phyloP scores from a whole-genome alignment of 208 protist species.

The Trichomonas tenax region DNA sequence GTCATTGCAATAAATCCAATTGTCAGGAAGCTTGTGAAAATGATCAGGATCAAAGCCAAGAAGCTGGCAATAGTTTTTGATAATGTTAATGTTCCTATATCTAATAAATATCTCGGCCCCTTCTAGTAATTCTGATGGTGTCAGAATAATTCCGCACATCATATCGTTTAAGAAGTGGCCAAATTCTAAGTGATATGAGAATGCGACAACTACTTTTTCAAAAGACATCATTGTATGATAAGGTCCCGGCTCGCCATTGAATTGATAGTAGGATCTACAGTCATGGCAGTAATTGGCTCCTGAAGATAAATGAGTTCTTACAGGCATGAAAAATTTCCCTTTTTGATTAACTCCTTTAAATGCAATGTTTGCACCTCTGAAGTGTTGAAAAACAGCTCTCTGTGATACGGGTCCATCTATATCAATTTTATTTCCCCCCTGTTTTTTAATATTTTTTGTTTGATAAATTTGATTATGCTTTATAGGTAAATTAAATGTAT shows the following conservation, averaged over 20 bases:
- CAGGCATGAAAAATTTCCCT: neutral
- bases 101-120: neutral
- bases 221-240: neutral
- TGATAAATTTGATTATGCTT: neutral
- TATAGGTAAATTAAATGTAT: neutral
- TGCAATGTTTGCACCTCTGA: too few species aligned
- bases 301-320: too few species aligned
- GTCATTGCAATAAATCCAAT: neutral
- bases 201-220: neutral
- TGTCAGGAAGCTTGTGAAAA: neutral
- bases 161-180: neutral
- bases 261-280: too few species aligned
- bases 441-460: neutral
- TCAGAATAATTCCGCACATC: neutral
- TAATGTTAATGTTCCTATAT: neutral
- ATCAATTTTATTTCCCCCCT: neutral
- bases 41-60: neutral
- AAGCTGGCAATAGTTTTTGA: neutral
- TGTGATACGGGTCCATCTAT: neutral
- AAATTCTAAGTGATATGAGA: neutral
- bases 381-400: neutral
- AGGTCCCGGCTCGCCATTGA: too few species aligned
- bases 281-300: too few species aligned
- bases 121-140: neutral
- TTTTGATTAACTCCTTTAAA: neutral